Base-by-base conservation (phyloP, 148 eudicot species). In the Cornus florida region DNA sequence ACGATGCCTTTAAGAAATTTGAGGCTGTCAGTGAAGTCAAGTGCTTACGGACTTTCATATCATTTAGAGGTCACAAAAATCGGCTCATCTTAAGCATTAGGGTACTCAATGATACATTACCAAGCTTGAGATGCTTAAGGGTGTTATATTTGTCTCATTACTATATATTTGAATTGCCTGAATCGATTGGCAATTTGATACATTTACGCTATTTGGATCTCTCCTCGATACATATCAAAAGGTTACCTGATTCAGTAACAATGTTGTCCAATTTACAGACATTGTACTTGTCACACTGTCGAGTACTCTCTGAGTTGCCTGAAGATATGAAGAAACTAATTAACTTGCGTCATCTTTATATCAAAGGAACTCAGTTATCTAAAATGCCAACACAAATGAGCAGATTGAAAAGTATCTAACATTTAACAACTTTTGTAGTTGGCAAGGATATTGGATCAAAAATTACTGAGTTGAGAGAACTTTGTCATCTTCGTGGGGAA, bases 131-230 rank as follows among this genome's bases (percentile, higher is more conserved):
- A n/a, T 60, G 23, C 24, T 60, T 60, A 4, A 17, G 66, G 66
- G 24, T 60, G 66, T 14, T 60, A 60, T 60, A 2, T 60, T 60
- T 60, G 66, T 22, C 32, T 23, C 35, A 17, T 8, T 67, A 24
- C 28, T 3, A 9, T 4, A 67, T 67, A 5, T 41, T 5, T 11
- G 14, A 11, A 10, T 11, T 67, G 70, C 38, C 70, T 10, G 38
- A 60, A 0, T 19, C 77, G 16, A 32, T 73, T 19, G 78, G 72
- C 10, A 68, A 78, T 48, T 57, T 82, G 46, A n/a, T n/a, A n/a
- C n/a, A n/a, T n/a, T n/a, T n/a, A n/a, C n/a, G n/a, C n/a, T n/a
- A n/a, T n/a, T n/a, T n/a, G n/a, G n/a, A n/a, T n/a, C n/a, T n/a
- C n/a, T n/a, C n/a, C n/a, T n/a, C n/a, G n/a, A n/a, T n/a, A n/a